Evolutionary conservation across 2,329 filamentous ascomycete species (phyloP).

Genomic region (Didymella keratinophila): DNA sequence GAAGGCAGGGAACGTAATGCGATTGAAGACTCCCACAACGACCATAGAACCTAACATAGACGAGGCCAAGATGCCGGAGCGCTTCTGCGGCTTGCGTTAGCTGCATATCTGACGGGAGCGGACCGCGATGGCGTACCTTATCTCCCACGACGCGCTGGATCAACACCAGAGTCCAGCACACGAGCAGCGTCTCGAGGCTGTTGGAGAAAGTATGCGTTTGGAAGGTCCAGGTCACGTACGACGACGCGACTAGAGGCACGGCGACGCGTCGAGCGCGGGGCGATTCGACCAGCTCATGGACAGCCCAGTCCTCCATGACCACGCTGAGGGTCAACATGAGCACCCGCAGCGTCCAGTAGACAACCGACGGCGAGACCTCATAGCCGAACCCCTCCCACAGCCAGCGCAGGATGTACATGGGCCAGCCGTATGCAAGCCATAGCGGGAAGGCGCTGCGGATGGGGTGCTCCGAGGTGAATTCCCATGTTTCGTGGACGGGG

Average conservation of each 20-base stretch:
- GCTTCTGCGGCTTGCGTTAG: slow-evolving; percentile 63
- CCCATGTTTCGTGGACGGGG: slow-evolving; percentile 90
- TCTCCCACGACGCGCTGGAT: slow-evolving; percentile 84
- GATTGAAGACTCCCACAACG: slow-evolving; percentile 91
- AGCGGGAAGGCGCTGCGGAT: slow-evolving; percentile 96
- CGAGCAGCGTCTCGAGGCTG: slow-evolving; percentile 90
- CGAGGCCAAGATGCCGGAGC: slow-evolving; percentile 77
- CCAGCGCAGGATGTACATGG: slow-evolving; percentile 92
- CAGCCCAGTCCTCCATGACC: slow-evolving; percentile 96
- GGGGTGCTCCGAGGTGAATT: slow-evolving; percentile 87
- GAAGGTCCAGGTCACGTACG: slow-evolving; percentile 98
- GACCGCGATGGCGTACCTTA: slow-evolving; percentile 65
- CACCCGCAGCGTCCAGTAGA: slow-evolving; percentile 87
- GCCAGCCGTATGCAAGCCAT: slow-evolving; percentile 93
- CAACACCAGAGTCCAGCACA: slow-evolving; percentile 91
- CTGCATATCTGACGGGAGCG: slow-evolving; percentile 36
- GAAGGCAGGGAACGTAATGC: slow-evolving; percentile 96
- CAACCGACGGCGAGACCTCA: slow-evolving; percentile 80
- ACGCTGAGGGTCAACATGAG: slow-evolving; percentile 97
- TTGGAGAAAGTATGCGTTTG: slow-evolving; percentile 99
- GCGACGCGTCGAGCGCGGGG: slow-evolving; percentile 74
- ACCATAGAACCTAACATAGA: slow-evolving; percentile 79
- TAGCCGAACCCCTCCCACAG: slow-evolving; percentile 87
- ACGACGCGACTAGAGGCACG: slow-evolving; percentile 87
- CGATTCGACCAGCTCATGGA: slow-evolving; percentile 86